Evolutionary conservation across 1,284 basidiomycete species (phyloP).

Genomic region (Malassezia dermatis): DNA sequence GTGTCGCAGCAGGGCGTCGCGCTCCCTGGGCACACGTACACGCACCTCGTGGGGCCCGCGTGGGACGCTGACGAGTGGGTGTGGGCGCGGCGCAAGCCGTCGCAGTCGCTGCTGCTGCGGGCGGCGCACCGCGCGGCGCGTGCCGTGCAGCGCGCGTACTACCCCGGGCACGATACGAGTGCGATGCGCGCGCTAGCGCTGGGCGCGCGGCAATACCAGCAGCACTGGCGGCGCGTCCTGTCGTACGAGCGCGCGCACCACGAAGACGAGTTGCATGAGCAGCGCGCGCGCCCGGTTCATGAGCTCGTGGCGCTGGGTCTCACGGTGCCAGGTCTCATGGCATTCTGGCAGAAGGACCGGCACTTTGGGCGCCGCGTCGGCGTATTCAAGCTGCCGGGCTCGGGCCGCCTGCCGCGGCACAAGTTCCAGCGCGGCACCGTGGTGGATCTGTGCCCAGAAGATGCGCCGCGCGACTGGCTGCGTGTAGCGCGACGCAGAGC

Average conservation of each 20-base stretch:
- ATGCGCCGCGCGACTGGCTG: slow-evolving; percentile 1
- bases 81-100: slow-evolving; percentile 2
- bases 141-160: not conserved
- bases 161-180: not conserved
- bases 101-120: slow-evolving; percentile 8
- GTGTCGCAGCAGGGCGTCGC: slow-evolving; percentile 10
- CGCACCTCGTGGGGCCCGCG: not conserved
- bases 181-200: not conserved
- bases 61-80: slow-evolving; percentile 8
- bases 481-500: not conserved
- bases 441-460: slow-evolving; percentile 27
- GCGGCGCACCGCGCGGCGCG: slow-evolving; percentile 5
- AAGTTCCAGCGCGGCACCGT: slow-evolving; percentile 28
- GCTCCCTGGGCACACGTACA: slow-evolving; percentile 6
- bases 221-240: slow-evolving; percentile 26
- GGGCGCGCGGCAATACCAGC: slow-evolving; percentile 19
- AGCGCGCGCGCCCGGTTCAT: slow-evolving; percentile 25
- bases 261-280: slow-evolving; percentile 24
- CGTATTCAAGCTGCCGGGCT: slow-evolving; percentile 35
- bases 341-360: slow-evolving; percentile 35
- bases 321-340: slow-evolving; percentile 33
- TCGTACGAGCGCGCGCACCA: slow-evolving; percentile 26
- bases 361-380: slow-evolving; percentile 33
- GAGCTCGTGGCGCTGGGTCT: slow-evolving; percentile 28
- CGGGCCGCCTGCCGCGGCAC: slow-evolving; percentile 24